Evolutionary conservation across 2,329 filamentous ascomycete genomes (phyloP).

Genomic region (Zalaria sp.): DNA sequence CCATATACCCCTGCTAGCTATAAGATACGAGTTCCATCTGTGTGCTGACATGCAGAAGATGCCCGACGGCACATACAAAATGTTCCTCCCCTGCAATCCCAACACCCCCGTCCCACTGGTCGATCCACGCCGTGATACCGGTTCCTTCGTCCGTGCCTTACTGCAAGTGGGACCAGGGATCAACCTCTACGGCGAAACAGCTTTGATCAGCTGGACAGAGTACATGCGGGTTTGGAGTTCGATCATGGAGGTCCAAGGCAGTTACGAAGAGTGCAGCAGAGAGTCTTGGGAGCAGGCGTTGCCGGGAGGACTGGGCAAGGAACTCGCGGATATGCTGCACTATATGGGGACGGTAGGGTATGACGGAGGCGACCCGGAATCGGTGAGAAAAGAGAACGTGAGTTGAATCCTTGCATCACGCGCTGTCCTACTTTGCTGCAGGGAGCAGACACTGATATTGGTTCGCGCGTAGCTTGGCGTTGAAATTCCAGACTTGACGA

Average conservation of each 20-base stretch:
- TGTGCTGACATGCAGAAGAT: not conserved
- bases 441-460: not conserved
- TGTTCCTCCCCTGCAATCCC: slow-evolving; percentile 9
- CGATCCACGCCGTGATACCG: slow-evolving; percentile 7
- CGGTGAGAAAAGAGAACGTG: not conserved
- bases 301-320: not conserved
- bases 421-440: not conserved
- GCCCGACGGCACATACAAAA: not conserved
- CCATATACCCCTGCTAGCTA: not conserved
- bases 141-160: slow-evolving; percentile 13
- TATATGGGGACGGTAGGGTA: not conserved
- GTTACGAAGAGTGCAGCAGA: slow-evolving; percentile 8
- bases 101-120: slow-evolving; percentile 6
- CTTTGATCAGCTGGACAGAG: slow-evolving; percentile 12
- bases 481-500: not conserved
- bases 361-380: not conserved
- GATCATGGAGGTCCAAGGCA: slow-evolving; percentile 9
- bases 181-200: slow-evolving; percentile 14
- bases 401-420: not conserved
- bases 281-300: not conserved
- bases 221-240: slow-evolving; percentile 13
- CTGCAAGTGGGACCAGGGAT: slow-evolving; percentile 11
- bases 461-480: not conserved
- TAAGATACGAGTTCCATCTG: not conserved
- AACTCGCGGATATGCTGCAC: not conserved